phyloP scores from a whole-genome alignment of 306 rosid species.

The Elaeagnus macrophylla region DNA sequence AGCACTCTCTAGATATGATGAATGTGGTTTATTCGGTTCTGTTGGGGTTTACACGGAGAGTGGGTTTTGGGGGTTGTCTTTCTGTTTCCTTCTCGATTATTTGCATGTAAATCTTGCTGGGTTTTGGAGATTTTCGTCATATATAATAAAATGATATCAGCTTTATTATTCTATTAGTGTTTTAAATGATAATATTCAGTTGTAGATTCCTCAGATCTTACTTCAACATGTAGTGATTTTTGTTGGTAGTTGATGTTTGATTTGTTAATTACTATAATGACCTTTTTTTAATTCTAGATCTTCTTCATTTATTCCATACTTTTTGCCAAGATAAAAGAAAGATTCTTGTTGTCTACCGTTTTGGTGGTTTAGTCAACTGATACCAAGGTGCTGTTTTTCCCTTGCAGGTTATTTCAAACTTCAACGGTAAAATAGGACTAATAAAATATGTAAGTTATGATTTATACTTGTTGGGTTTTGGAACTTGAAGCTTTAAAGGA shows the following conservation, averaged over 20 bases:
- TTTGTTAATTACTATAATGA: constrained; percentile 37
- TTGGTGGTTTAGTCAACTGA: constrained; percentile 83
- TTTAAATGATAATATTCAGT: constrained; percentile 44
- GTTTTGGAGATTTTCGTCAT: constrained; percentile 27
- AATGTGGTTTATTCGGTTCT: constrained; percentile 47
- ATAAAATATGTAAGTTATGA: constrained; percentile 6
- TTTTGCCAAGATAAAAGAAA: constrained; percentile 22
- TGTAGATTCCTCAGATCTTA: constrained; percentile 69
- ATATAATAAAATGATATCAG: constrained; percentile 44
- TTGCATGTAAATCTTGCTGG: constrained; percentile 40
- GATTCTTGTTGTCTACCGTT: constrained; percentile 95
- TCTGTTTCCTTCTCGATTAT: constrained; percentile 30
- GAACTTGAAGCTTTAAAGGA: constrained; percentile 52
- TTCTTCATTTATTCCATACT: constrained; percentile 55
- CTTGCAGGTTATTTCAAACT: constrained; percentile 72
- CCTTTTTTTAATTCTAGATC: constrained; percentile 27
- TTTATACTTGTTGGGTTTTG: constrained; percentile 42
- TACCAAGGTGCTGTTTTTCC: constrained; percentile 92
- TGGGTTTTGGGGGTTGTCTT: constrained; percentile 57
- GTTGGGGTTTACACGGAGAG: constrained; percentile 74
- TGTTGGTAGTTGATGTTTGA: constrained; percentile 57
- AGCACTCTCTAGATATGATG: constrained; percentile 18
- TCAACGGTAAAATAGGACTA: constrained; percentile 31
- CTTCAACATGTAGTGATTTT: constrained; percentile 35
- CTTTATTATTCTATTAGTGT: constrained; percentile 48